Conservation (phyloP, 495 filamentous ascomycete genomes). For the Barbatosphaeria neglecta region DNA sequence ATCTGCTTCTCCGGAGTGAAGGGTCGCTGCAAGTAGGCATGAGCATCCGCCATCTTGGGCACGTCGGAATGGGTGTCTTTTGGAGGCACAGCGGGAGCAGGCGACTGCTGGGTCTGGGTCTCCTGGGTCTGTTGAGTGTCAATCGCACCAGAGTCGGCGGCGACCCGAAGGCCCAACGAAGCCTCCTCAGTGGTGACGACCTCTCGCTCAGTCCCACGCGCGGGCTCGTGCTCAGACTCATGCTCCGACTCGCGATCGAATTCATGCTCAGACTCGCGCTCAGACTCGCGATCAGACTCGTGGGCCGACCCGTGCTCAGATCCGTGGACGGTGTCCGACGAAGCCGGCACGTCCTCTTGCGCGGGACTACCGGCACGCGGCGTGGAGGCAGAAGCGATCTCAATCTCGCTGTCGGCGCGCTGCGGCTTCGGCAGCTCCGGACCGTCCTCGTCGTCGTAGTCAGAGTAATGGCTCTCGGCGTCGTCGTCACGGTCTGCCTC, state of each 20-base stretch:
- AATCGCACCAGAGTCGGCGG: too few species aligned
- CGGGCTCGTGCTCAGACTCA: not conserved
- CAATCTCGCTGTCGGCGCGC: constrained; percentile 5
- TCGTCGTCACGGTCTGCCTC: constrained; percentile 11
- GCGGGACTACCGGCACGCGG: not conserved
- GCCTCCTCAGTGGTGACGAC: too few species aligned
- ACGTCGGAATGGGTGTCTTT: constrained; percentile 17
- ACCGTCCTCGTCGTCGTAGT: constrained; percentile 1
- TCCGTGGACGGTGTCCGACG: too few species aligned
- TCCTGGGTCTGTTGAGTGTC: not conserved
- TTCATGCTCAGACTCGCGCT: too few species aligned
- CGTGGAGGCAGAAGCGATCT: not conserved
- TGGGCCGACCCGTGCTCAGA: too few species aligned
- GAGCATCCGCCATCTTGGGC: constrained; percentile 38
- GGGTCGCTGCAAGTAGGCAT: constrained; percentile 44
- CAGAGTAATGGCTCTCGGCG: constrained; percentile 15
- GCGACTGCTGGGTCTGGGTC: not conserved
- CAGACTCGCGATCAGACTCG: too few species aligned
- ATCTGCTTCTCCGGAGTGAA: constrained; percentile 49
- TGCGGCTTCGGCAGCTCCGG: constrained; percentile 29
- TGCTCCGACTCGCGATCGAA: not conserved
- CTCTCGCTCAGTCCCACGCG: too few species aligned
- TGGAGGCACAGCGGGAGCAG: too few species aligned
- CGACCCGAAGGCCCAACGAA: too few species aligned
- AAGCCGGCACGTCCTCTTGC: too few species aligned